Percentiles rank a stretch among this genome's conserved stretches.
Conservation (phyloP, 345 rosid genomes). For the Atalantia buxifolia region DNA sequence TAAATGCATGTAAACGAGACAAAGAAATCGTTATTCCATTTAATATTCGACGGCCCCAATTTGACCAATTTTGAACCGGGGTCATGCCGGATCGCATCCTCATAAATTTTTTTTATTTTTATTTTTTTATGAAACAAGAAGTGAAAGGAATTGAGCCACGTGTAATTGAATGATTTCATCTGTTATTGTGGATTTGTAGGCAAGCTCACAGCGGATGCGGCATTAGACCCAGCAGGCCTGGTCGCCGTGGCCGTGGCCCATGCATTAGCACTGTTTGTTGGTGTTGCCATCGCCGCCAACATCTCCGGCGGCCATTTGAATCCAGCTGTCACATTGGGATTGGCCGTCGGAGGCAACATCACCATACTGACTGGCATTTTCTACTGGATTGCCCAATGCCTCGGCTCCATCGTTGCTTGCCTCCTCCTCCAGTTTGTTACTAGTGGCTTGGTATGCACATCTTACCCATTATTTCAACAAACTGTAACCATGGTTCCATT, state of each 20-base stretch:
- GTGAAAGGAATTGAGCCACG: neutral
- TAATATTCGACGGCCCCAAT: too few relatives aligned
- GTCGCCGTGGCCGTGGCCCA: slow-evolving; percentile 86
- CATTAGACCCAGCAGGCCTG: slow-evolving; percentile 74
- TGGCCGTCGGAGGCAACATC: slow-evolving; percentile 86
- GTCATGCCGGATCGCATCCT: too few relatives aligned
- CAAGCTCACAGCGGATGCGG: slow-evolving; percentile 69
- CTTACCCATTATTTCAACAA: neutral
- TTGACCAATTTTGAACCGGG: too few relatives aligned
- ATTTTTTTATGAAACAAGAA: too few relatives aligned
- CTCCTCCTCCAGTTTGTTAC: slow-evolving; percentile 74
- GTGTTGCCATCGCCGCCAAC: slow-evolving; percentile 77
- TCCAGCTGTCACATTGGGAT: slow-evolving; percentile 84
- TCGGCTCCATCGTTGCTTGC: slow-evolving; percentile 82
- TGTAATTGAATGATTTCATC: neutral
- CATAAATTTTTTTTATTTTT: too few relatives aligned
- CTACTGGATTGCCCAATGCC: slow-evolving; percentile 86
- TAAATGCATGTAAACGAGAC: neutral
- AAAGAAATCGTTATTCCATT: neutral
- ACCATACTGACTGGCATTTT: slow-evolving; percentile 70
- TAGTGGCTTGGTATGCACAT: slow-evolving; percentile 32
- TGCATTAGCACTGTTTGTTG: slow-evolving; percentile 75
- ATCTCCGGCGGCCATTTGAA: slow-evolving; percentile 90
- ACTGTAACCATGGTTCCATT: neutral
- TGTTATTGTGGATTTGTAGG: slow-evolving; percentile 14